A percentile compares a stretch with the other conserved stretches of the same genome.
These are phyloP conservation scores for Kwoniella dejecticola DNA, from an alignment of 768 basidiomycete genomes.

Conservation along the genomic window DNA sequence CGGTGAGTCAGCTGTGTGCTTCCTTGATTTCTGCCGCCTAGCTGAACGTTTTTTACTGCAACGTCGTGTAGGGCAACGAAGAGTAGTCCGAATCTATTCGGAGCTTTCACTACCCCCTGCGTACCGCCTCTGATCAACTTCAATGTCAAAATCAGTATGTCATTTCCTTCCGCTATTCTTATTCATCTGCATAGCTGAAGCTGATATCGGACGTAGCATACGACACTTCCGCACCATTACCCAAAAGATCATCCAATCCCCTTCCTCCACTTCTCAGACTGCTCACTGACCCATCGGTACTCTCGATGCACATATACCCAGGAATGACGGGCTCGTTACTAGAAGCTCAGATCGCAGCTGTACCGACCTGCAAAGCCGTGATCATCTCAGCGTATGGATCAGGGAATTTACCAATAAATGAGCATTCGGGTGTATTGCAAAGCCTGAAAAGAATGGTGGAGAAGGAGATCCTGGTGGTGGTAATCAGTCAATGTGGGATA, in stretches of 20 bases:
- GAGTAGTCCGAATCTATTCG: slow-evolving; percentile 43
- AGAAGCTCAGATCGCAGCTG: slow-evolving; percentile 40
- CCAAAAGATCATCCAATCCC: slow-evolving; percentile 28
- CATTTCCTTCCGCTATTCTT: no score
- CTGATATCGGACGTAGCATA: slow-evolving; percentile 11
- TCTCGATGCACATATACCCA: slow-evolving; percentile 43
- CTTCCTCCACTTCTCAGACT: slow-evolving; percentile 37
- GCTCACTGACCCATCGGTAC: slow-evolving; percentile 34
- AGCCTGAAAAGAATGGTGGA: slow-evolving; percentile 38
- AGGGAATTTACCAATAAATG: slow-evolving; percentile 45
- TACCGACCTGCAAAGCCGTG: slow-evolving; percentile 44
- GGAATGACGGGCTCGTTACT: slow-evolving; percentile 46
- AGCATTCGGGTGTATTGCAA: slow-evolving; percentile 31
- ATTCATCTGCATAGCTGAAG: neutral
- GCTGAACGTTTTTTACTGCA: neutral
- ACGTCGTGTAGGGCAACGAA: slow-evolving; percentile 36
- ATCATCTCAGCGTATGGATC: slow-evolving; percentile 45
- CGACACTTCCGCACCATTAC: slow-evolving; percentile 11
- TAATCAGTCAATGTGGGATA: slow-evolving; percentile 48
- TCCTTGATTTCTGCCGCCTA: neutral
- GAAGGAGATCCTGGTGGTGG: slow-evolving; percentile 46
- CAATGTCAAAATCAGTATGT: slow-evolving; percentile 51
- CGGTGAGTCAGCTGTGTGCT: slow-evolving; percentile 23
- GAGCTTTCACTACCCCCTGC: slow-evolving; percentile 44
- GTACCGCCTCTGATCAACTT: slow-evolving; percentile 43